Evolutionary conservation across 2,329 filamentous ascomycete species (phyloP), one percentile per base, ranked within the genome.

Genomic region (Elsinoe fawcettii): DNA sequence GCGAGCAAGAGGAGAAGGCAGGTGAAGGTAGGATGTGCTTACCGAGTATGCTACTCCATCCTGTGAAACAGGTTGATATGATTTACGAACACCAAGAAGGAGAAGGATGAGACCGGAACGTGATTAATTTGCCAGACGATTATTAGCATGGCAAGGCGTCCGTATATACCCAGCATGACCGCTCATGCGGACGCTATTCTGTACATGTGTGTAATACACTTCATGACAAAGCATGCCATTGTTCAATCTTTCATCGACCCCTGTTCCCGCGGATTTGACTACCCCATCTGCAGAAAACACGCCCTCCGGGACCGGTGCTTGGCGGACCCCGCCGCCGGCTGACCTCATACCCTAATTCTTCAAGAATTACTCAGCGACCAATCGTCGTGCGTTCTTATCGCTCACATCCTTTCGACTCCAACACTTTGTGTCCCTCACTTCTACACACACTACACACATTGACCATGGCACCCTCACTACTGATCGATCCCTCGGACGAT

Each of bases 21-120:
- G 70, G 70, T 0, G 76, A 78, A 61, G 76, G 76, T 0, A 62
- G 75, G 14, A 77, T 78, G 74, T 78, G 76, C 66, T 60, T 78
- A 46, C 74, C 74, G 0, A 73, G 63, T 1, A 70, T 77, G 70
- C 61, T 78, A 37, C 59, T 78, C 64, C 76, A 78, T 70, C 76
- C 76, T 5, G 74, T 78, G 30, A 78, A 78, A 66, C 71, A 76
- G 59, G 75, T 77, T 1, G 73, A 78, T 63, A 62, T 78, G 65
- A 67, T 77, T 20, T 71, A 72, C 63, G 74, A 77, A 64, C 66
- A 71, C 58, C 58, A 62, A 20, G 65, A 63, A 22, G 64, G 65
- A 36, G 49, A 53, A 14, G 34, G 5, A 12, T 37, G 14, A 37
- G 34, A 5, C 27, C 27, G 27, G 27, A 5, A 9, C 27, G 9